Evolutionary conservation across 768 basidiomycete genomes (phyloP), one percentile per base, ranked within the genome.

Genomic region (Naganishia kalamii): DNA sequence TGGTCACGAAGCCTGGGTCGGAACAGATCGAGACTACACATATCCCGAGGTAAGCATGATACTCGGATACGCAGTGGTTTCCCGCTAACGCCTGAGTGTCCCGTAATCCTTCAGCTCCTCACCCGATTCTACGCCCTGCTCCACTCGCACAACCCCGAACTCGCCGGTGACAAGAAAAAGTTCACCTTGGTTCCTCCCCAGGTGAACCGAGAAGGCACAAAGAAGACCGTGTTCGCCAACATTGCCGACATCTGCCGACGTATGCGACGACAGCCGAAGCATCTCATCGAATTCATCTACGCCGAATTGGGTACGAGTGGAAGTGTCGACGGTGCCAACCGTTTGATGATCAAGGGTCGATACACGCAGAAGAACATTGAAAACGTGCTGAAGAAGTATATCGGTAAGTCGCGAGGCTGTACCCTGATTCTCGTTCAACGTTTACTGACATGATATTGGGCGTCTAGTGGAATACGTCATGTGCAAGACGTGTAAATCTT

Each of bases 301-400:
- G 86, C 96, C 62, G 96, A 99, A 81, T 86, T 98, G 87, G 96
- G 96, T 81, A 99, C 96, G 15, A 94, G 88, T 25, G 94, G 94
- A 65, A 90, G 88, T 40, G 90, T 97, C 44, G 96, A 97, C 71
- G 96, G 92, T 65, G 85, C 86, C 0, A 88, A 88, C 21, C 86
- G 93, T 47, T 82, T 99, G 65, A 89, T 98, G 72, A 98, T 99
- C 84, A 94, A 89, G 78, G 96, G 96, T 71, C 86, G 91, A 70
- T 99, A 97, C 85, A 92, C 92, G 73, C 94, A 94, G 77, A 98
- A 98, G 80, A 93, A 96, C 75, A 87, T 98, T 69, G 94, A 99
- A 81, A 94, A 94, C 76, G 91, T 99, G 12, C 80, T 99, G 70
- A 84, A 96, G 75, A 85, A 92, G 64, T 99, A 99, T 78, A 97